phyloP scores from a whole-genome alignment of 352 stramenopile genomes.

The Peronospora destructor region DNA sequence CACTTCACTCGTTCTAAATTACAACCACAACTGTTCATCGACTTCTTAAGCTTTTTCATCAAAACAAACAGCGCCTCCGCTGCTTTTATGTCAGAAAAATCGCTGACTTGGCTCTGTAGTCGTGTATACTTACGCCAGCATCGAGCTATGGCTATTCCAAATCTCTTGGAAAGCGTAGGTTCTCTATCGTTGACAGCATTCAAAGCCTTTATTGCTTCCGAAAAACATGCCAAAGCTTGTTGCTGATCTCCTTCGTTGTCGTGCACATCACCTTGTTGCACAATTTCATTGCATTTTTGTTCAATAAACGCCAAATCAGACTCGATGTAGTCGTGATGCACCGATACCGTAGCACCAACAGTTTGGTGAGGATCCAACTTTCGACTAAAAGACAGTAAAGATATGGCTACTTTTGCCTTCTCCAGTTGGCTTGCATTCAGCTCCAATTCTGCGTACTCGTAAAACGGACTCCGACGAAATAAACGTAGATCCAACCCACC shows the following conservation, averaged over 20 bases:
- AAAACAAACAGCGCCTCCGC: conserved; percentile 33
- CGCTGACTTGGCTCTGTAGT: conserved; percentile 22
- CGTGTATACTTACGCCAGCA: conserved; percentile 48
- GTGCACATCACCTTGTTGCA: conserved; percentile 36
- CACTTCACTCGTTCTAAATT: conserved; percentile 45
- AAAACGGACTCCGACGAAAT: conserved; percentile 54
- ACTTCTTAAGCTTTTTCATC: conserved; percentile 42
- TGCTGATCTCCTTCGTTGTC: conserved; percentile 17
- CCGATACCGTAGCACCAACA: background rate
- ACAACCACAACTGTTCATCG: conserved; percentile 32
- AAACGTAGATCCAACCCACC: conserved; percentile 44
- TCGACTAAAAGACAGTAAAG: conserved; percentile 23
- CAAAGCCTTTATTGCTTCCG: conserved; percentile 18
- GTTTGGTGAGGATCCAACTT: conserved; percentile 1
- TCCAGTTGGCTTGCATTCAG: conserved; percentile 37
- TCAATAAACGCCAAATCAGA: conserved; percentile 31
- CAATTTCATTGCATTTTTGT: conserved; percentile 41
- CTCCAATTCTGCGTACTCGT: conserved; percentile 58
- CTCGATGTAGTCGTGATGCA: conserved; percentile 8
- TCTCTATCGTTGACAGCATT: conserved; percentile 3
- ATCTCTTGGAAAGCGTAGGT: conserved; percentile 3
- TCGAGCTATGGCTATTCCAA: conserved; percentile 22
- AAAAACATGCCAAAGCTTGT: conserved; percentile 23
- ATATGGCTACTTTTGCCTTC: conserved; percentile 44
- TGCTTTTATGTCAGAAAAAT: conserved; percentile 19